Evolutionary conservation across 495 filamentous ascomycete genomes (phyloP), one percentile per base, ranked within the genome.

Genomic region (Amphirosellinia nigrospora): DNA sequence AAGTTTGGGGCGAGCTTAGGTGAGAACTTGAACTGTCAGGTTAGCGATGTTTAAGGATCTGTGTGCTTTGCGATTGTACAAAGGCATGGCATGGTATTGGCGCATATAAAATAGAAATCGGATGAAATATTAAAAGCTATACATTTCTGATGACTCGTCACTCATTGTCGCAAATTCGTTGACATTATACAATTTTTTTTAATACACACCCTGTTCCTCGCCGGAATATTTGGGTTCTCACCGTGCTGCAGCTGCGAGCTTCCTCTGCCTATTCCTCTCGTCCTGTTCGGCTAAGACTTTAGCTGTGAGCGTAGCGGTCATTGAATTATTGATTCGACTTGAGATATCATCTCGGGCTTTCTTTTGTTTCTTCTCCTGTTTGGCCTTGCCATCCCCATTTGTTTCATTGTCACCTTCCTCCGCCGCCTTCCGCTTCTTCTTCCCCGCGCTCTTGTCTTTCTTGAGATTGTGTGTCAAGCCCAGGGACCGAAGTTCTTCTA

Each of bases 391-490:
- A 10, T 64, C 34, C 4, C 80, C 79, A 3, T 60, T 70, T 50
- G 64, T 36, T 11, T 52, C 52, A 21, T 62, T 62, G 19, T 50
- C 66, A 3, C 76, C 79, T 46, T 79, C 80, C 15, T 72, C 72
- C n/a, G 83, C 85, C 0, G 78, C 80, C 71, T 84, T 87, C 23
- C 84, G 81, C 52, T 82, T 81, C 41, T 82, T 79, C 73, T 87
- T 86, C 71, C 82, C 89, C 75, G 89, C 89, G 66, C 89, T 83
- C 83, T 96, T 98, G 78, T 94, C 88, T 76, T 97, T 97, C 83
- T 98, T 99, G 46, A 98, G 81, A 9, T 91, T 92, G 77, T 99
- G 96, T 21, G 95, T 88, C 2, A 98, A 83, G 5, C 92, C 90
- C 52, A 88, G 83, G 30, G 91, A 86, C 64, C 86, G 88, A 26